Base-by-base conservation (phyloP, 2,329 filamentous ascomycete species). In the Xylariaceae sp. region DNA sequence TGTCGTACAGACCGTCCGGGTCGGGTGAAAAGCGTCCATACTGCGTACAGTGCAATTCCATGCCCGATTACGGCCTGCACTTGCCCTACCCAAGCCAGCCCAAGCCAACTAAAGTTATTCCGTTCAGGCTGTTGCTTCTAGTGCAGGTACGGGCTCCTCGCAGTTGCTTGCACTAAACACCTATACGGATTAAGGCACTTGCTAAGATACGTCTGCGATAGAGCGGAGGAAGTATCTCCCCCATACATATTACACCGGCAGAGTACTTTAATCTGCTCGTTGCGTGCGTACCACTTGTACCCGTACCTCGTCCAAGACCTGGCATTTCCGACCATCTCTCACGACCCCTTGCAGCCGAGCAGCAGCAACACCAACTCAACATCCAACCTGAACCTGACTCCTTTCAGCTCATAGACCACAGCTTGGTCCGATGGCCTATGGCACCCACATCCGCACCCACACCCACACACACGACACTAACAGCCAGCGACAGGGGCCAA, bases 261-360 rank as follows among this genome's bases (percentile, higher is more conserved):
- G 8, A 10, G 17, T 49, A 23, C 17, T 3, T 49, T 11, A 30
- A 8, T 17, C 13, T 48, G 45, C 45, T 48, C n/a, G 15, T 18
- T 17, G 45, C 23, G 23, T 30, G 23, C 23, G 23, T 30, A 17
- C 15, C 5, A n/a, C n/a, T n/a, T 8, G n/a, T 15, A 17, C n/a
- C 2, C 3, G 23, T 9, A 11, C 8, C 23, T 30, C 23, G 4
- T 50, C 49, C 49, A 51, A 51, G 23, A 51, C 49, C 23, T 51
- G 49, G 23, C 49, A 51, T 30, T 51, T 60, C 44, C 56, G 37
- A 49, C 64, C 64, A 63, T 65, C 65, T 64, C 60, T 50, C 56
- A 23, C 64, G 61, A 62, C 56, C 66, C 66, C 56, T 61, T 57
- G 66, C 67, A 66, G 49, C 23, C 37, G 4, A 49, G 41, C 41